These are phyloP conservation scores for Oropetium thomaeum DNA, from an alignment of 176 grass and related monocot species.

Conservation along the genomic window DNA sequence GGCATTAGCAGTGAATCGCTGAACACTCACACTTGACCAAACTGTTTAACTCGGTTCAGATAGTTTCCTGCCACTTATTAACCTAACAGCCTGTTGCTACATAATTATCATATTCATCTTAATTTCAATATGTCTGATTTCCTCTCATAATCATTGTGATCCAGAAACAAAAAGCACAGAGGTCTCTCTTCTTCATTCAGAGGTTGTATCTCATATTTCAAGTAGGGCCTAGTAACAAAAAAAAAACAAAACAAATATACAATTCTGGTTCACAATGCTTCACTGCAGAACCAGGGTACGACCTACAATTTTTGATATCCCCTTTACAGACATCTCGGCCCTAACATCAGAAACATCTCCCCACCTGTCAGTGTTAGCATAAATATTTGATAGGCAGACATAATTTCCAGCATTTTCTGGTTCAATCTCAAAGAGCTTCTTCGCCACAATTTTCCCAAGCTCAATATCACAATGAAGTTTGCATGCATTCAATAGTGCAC, in stretches of 20 bases:
- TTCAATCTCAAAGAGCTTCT: conserved; percentile 84
- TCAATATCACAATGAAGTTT: conserved; percentile 61
- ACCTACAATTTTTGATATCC: conserved; percentile 73
- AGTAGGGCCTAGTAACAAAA: not conserved
- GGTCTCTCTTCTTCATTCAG: conserved; percentile 11
- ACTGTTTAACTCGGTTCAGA: not conserved
- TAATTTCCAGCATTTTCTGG: conserved; percentile 88
- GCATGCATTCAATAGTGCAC: conserved; percentile 78
- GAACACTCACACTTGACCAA: not conserved
- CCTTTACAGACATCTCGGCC: conserved; percentile 59
- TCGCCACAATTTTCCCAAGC: conserved; percentile 69
- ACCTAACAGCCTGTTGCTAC: conserved; percentile 13
- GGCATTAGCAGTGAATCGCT: not conserved
- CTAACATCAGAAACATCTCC: conserved; percentile 71
- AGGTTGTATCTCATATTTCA: not conserved
- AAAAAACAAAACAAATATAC: conserved; percentile 15
- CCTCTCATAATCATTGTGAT: not conserved
- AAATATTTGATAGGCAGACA: conserved; percentile 84
- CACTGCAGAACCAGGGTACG: conserved; percentile 52
- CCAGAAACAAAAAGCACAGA: not conserved
- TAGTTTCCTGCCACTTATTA: conserved; percentile 18
- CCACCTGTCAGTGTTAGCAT: conserved; percentile 87
- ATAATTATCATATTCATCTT: conserved; percentile 23
- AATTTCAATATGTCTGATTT: conserved; percentile 17
- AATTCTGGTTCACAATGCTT: conserved; percentile 10